Evolutionary conservation across 352 stramenopile species (phyloP).

Genomic region (Pythium volutum): DNA sequence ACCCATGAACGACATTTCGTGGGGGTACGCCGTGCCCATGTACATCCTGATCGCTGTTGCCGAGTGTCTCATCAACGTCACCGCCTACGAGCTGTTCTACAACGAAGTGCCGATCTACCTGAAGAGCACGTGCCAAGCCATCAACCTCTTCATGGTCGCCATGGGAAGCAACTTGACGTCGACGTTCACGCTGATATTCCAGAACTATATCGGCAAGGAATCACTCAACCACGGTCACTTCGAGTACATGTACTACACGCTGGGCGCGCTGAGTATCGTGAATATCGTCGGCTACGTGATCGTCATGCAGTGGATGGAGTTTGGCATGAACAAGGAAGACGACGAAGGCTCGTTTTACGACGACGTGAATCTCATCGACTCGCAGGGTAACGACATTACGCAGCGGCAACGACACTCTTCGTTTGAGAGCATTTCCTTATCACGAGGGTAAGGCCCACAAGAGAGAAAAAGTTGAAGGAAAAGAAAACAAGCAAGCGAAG

Average conservation of each 20-base stretch:
- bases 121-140: conserved; percentile 86
- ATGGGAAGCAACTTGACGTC: conserved; percentile 89
- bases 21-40: conserved; percentile 77
- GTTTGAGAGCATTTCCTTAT: conserved; percentile 73
- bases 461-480: not conserved
- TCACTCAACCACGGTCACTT: conserved; percentile 80
- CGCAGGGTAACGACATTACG: conserved; percentile 63
- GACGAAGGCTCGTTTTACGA: conserved; percentile 66
- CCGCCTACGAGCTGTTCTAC: conserved; percentile 87
- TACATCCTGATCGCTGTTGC: conserved; percentile 81
- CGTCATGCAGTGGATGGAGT: conserved; percentile 87
- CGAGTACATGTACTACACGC: conserved; percentile 90
- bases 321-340: conserved; percentile 79
- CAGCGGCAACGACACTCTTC: conserved; percentile 67
- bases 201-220: conserved; percentile 64
- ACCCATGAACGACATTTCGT: conserved; percentile 83
- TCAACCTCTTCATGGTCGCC: conserved; percentile 86
- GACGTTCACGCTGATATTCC: conserved; percentile 85
- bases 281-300: conserved; percentile 74
- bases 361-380: conserved; percentile 41
- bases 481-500: not conserved
- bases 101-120: conserved; percentile 84
- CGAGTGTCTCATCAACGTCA: conserved; percentile 88
- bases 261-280: conserved; percentile 63
- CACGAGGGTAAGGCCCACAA: conserved; percentile 16